Base-by-base conservation (phyloP, 345 rosid genomes). In the Moricandia moricandioides region DNA sequence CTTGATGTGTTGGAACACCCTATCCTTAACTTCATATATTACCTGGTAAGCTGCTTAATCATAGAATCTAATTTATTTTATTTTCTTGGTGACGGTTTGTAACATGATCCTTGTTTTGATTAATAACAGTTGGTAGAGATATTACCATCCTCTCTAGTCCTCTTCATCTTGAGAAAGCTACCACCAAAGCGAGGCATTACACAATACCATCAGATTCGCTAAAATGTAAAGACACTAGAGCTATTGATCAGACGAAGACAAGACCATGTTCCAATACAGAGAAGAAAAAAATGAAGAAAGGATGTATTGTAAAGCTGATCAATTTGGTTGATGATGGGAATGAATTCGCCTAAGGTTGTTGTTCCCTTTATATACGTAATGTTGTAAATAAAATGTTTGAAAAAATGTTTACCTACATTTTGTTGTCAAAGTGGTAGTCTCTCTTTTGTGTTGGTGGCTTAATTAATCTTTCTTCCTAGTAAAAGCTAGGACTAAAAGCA, bases 1-100 rank as follows among this genome's bases (percentile, higher is more conserved):
- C 87, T 92, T 77, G 91, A 87, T 80, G 91, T 92, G 68, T 78
- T 92, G 82, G 82, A 90, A 80, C 97, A 92, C 70, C 92, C 98
- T 6, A 65, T 90, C 81, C 85, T 92, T 24, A 90, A 92, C 85
- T 84, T 90, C 82, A 77, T 88, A 73, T 92, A 87, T 74, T 92
- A 90, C 85, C 75, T 87, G 87, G 98, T 90, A 85, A 81, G 86
- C 82, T 79, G 54, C 72, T 39, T 6, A 70, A 13, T 68, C 68
- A 11, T 26, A 59, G 61, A 59, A 17, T 73, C 14, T 21, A 21
- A 0, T 21, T 21, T 21, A 21, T 21, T 21, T 35, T 49, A 1
- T 72, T 11, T 70, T 12, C 24, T 59, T 29, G 26, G 5, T 8
- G 6, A 40, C 24, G 6, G 39, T n/a, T 56, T 56, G 54, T 13